These are phyloP conservation scores for Dothiorella sarmentorum DNA, from an alignment of 2,329 filamentous ascomycete genomes.

Conservation along the genomic window DNA sequence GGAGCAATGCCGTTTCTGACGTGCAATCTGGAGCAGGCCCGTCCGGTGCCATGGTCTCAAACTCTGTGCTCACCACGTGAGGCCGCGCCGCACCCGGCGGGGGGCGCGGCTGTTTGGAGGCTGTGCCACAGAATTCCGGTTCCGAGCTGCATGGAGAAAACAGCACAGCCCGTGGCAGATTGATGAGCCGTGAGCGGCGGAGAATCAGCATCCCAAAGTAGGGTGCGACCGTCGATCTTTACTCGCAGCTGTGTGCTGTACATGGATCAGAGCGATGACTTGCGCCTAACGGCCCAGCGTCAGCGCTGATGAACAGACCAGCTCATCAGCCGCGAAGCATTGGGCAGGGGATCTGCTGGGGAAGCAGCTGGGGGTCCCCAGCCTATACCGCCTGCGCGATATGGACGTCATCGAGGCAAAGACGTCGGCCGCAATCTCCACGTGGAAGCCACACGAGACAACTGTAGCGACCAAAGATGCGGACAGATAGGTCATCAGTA, in stretches of 20 bases:
- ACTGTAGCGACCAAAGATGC: background rate
- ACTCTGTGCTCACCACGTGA: constrained; percentile 4
- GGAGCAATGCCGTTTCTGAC: background rate
- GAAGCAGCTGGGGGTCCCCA: background rate
- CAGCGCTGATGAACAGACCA: background rate
- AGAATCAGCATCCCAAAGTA: background rate
- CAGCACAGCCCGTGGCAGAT: background rate
- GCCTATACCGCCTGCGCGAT: background rate
- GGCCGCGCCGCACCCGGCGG: constrained; percentile 8
- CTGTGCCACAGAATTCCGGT: background rate
- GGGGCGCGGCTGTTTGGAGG: constrained; percentile 4
- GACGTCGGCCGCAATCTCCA: constrained; percentile 2
- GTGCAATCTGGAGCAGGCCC: background rate
- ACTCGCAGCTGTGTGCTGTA: background rate
- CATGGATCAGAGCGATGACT: constrained; percentile 5
- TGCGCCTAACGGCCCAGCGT: constrained; percentile 2
- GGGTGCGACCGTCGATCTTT: constrained; percentile 3
- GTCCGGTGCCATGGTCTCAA: background rate
- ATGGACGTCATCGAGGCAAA: constrained; percentile 3
- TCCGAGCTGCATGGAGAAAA: constrained; percentile 1
- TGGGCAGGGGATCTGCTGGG: background rate
- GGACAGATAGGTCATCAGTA: background rate
- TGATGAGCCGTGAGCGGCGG: background rate
- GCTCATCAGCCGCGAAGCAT: background rate
- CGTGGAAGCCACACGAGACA: constrained; percentile 6